Evolutionary conservation across 108 stramenopile species (phyloP), one percentile per base, ranked within the genome.

Genomic region (Skeletonema potamos): DNA sequence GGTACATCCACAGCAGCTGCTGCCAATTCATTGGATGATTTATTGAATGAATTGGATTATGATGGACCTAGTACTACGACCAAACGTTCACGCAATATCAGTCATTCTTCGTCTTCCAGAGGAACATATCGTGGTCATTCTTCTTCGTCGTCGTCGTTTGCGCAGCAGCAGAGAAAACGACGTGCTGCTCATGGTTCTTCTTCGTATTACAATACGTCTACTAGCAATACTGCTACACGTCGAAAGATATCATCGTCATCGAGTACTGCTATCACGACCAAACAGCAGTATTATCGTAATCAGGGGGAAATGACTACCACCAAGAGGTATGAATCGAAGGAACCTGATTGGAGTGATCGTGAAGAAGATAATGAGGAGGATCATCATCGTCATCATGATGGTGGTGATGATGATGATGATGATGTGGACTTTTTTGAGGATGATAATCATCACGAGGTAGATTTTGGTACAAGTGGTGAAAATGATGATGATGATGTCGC

Each of bases 11-110:
- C 10, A 44, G 28, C 27, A 2, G 37, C 64, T 6, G 33, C 39
- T 36, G 37, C 34, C 54, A 69, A 55, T 41, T 88, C 18, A 3
- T 46, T 46, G 46, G 89, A 92, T 68, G 74, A 79, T 55, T 48
- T 86, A 34, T 77, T 89, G 77, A 73, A 71, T 15, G 85, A 73
- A 37, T 72, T 89, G 62, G 87, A 90, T 76, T 62, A 83, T 51
- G 37, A 46, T 46, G 44, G 44, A 18, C 44, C 18, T 18, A 2
- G 34, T 32, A 12, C 30, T 64, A 17, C 37, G 17, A 6, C 32
- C 59, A 62, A 75, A 12, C 66, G 56, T 0, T 22, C 33, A 13
- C 0, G 44, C 1, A 17, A 46, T 46, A 6, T 46, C 5, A 18
- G n/a, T n/a, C n/a, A 46, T 46, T 46, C 44, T 20, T 46, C 44